phyloP scores from a whole-genome alignment of 2,329 filamentous ascomycete species.

The Penicillium brasilianum region DNA sequence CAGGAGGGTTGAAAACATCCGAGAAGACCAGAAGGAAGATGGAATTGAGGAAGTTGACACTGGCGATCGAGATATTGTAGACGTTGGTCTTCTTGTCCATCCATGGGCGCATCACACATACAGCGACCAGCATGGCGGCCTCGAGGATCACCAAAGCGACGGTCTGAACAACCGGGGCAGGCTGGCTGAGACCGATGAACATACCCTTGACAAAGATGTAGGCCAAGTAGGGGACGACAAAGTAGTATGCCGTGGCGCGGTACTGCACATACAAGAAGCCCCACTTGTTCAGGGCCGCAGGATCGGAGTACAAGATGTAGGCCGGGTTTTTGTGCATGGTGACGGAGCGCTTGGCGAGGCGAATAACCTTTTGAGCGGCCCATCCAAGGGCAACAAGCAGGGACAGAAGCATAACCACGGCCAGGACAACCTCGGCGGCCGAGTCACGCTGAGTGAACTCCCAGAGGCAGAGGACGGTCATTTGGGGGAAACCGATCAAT shows the following conservation, averaged over 20 bases:
- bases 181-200: slow-evolving; percentile 83
- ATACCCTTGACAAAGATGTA: slow-evolving; percentile 88
- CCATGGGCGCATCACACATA: slow-evolving; percentile 84
- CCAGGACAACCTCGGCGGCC: slow-evolving; percentile 80
- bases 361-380: slow-evolving; percentile 88
- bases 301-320: slow-evolving; percentile 95
- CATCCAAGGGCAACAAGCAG: slow-evolving; percentile 78
- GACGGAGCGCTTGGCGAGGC: slow-evolving; percentile 85
- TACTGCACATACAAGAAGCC: slow-evolving; percentile 98
- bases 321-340: slow-evolving; percentile 93
- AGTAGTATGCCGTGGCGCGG: slow-evolving; percentile 94
- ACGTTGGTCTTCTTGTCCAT: slow-evolving; percentile 99
- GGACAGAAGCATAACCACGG: slow-evolving; percentile 85
- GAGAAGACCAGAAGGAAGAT: slow-evolving; percentile 91
- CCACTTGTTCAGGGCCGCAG: slow-evolving; percentile 95
- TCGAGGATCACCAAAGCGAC: slow-evolving; percentile 84
- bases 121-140: slow-evolving; percentile 73
- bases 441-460: slow-evolving; percentile 88
- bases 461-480: slow-evolving; percentile 90
- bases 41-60: slow-evolving; percentile 87
- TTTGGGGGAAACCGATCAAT: slow-evolving; percentile 88
- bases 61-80: slow-evolving; percentile 92
- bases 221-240: slow-evolving; percentile 76
- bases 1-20: slow-evolving; percentile 80
- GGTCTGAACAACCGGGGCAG: slow-evolving; percentile 72